Evolutionary conservation across 2,329 filamentous ascomycete genomes (phyloP).

Genomic region (Penicillium nordicum): DNA sequence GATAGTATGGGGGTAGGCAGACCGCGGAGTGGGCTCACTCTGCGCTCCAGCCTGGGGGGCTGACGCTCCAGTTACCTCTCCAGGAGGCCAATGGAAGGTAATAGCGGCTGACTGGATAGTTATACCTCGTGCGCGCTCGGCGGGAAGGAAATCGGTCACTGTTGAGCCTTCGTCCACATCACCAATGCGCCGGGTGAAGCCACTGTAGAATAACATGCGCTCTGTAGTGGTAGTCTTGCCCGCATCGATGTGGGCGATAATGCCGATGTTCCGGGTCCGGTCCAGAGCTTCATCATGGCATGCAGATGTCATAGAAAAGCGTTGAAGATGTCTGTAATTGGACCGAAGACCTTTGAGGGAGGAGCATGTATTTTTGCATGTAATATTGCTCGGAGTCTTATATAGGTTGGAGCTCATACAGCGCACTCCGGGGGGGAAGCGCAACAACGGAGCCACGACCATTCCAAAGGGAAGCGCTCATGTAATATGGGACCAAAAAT

Average conservation of each 20-base stretch:
- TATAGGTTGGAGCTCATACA: conserved; percentile 18
- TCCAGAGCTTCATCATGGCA: conserved; percentile 43
- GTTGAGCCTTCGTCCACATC: conserved; percentile 97
- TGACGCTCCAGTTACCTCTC: conserved; percentile 17
- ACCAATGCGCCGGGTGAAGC: conserved; percentile 81
- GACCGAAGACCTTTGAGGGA: conserved; percentile 3
- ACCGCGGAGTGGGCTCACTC: conserved; percentile 47
- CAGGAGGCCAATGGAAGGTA: conserved; percentile 85
- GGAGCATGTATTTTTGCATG: conserved; percentile 8
- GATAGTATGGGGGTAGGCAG: conserved; percentile 63
- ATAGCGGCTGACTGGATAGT: conserved; percentile 98
- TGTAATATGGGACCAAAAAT: conserved; percentile 2
- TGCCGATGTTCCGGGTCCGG: conserved; percentile 88
- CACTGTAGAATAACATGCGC: conserved; percentile 97
- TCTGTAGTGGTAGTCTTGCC: conserved; percentile 98
- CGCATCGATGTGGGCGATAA: conserved; percentile 98
- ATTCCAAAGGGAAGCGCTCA: conserved; percentile 19
- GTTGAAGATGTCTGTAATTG: conserved; percentile 10
- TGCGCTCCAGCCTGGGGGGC: conserved; percentile 29
- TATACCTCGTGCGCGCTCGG: conserved; percentile 87
- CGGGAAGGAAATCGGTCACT: conserved; percentile 92
- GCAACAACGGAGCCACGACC: conserved; percentile 32
- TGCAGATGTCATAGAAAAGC: conserved; percentile 29
- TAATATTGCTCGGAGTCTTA: conserved; percentile 10
- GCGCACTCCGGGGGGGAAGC: conserved; percentile 26